Conservation (phyloP, 2,329 filamentous ascomycete species). For the Remersonia thermophila region DNA sequence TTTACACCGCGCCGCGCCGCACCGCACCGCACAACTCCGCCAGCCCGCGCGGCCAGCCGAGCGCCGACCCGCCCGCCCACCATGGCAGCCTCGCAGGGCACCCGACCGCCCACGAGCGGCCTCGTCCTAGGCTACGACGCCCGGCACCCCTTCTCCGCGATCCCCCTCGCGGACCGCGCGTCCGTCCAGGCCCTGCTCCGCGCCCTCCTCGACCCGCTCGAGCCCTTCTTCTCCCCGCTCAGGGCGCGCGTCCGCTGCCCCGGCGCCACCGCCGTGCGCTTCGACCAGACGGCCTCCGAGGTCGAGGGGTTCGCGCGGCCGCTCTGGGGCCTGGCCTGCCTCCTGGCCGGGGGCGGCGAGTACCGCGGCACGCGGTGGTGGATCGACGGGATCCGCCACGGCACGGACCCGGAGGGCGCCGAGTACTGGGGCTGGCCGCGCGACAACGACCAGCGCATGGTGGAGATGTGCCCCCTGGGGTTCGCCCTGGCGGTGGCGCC, state of each 20-base stretch:
- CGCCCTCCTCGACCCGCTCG: constrained; percentile 56
- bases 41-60: background rate
- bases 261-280: constrained; percentile 60
- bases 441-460: constrained; percentile 72
- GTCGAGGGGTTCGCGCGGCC: constrained; percentile 66
- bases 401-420: constrained; percentile 54
- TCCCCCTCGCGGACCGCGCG: constrained; percentile 36
- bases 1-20: too few relatives aligned
- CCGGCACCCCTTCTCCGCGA: constrained; percentile 42
- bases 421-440: constrained; percentile 70
- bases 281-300: constrained; percentile 66
- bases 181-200: constrained; percentile 50
- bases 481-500: constrained; percentile 60
- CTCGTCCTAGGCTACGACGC: constrained; percentile 39
- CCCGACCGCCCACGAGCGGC: constrained; percentile 11
- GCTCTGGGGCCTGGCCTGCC: constrained; percentile 60
- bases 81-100: background rate
- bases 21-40: background rate
- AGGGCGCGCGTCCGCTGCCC: constrained; percentile 54
- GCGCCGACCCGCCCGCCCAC: background rate
- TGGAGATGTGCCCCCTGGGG: constrained; percentile 71
- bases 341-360: constrained; percentile 55
- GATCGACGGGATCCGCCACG: constrained; percentile 57
- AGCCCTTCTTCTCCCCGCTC: constrained; percentile 57
- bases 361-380: constrained; percentile 54